These are phyloP conservation scores for Fusarium sp. DNA, from an alignment of 2,329 filamentous ascomycete species.

Conservation along the genomic window DNA sequence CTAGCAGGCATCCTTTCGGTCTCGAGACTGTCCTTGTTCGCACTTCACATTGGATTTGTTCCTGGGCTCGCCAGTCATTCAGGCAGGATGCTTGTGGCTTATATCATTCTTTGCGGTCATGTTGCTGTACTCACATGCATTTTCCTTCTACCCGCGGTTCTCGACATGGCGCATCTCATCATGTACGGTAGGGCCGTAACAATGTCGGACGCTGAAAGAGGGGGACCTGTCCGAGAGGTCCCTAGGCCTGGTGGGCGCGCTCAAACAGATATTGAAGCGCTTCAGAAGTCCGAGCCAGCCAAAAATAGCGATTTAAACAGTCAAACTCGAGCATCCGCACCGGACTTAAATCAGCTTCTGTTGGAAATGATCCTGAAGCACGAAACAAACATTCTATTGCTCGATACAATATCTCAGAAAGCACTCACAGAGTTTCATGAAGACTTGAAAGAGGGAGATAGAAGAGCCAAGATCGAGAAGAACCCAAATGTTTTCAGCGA, in stretches of 20 bases:
- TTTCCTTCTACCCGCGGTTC: not conserved
- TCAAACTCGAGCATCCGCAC: rapidly evolving
- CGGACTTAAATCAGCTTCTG: not conserved
- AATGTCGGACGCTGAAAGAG: not conserved
- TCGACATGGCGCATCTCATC: not conserved
- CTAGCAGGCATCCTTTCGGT: not conserved
- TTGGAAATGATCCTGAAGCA: not conserved
- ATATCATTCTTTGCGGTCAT: constrained; percentile 12
- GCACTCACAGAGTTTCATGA: not conserved
- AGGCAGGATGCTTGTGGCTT: not conserved
- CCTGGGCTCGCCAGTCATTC: not conserved
- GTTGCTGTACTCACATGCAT: not conserved
- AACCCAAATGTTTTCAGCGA: rapidly evolving
- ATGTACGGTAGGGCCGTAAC: not conserved
- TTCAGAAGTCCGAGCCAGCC: rapidly evolving
- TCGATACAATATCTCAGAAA: rapidly evolving
- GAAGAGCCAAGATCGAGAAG: rapidly evolving
- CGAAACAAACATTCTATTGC: not conserved
- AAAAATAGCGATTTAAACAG: not conserved
- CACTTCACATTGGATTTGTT: constrained; percentile 6
- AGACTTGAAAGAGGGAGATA: not conserved
- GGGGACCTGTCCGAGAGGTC: not conserved
- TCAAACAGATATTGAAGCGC: not conserved
- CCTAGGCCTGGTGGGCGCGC: rapidly evolving
- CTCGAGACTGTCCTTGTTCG: not conserved